A percentile compares a stretch with the other conserved stretches of the same genome.
Evolutionary conservation across 345 rosid genomes (phyloP).

Genomic region (Salix purpurea): DNA sequence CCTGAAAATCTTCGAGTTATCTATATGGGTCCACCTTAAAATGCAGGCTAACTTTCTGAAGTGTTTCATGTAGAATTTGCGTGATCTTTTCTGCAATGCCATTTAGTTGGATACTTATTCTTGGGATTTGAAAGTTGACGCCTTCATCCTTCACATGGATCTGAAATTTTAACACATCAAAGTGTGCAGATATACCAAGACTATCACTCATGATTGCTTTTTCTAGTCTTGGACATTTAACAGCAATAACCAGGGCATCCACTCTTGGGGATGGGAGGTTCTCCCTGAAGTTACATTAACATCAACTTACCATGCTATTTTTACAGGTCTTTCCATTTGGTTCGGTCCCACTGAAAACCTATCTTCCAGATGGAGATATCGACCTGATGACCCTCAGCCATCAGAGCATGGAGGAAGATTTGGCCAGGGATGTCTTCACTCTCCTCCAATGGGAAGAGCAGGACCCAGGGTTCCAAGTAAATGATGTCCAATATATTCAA

Average conservation of each 20-base stretch:
- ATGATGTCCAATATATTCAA: constrained; percentile 23
- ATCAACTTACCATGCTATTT: constrained; percentile 5
- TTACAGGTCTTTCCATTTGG: constrained; percentile 26
- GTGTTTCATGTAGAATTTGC: background rate
- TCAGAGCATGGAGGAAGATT: constrained; percentile 21
- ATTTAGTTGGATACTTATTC: background rate
- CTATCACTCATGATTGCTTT: constrained; percentile 1
- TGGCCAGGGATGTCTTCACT: constrained; percentile 21
- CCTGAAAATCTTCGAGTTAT: background rate
- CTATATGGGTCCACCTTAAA: background rate
- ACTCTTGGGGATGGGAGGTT: background rate
- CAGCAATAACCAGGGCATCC: constrained; percentile 8
- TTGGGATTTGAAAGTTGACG: background rate
- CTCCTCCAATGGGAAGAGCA: constrained; percentile 15
- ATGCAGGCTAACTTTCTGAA: background rate
- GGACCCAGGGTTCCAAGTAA: constrained; percentile 15
- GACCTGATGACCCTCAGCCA: constrained; percentile 22
- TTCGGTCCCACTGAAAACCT: constrained; percentile 31
- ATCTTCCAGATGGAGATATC: constrained; percentile 36
- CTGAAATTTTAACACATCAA: background rate
- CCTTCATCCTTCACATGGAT: background rate
- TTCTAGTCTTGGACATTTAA: background rate
- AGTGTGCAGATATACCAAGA: background rate
- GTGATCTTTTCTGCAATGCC: background rate
- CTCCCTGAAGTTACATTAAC: background rate